A percentile compares a stretch with the other conserved stretches of the same genome.
These are phyloP conservation scores for Vaccinium corymbosum DNA, from an alignment of 148 eudicot species.

Conservation along the genomic window DNA sequence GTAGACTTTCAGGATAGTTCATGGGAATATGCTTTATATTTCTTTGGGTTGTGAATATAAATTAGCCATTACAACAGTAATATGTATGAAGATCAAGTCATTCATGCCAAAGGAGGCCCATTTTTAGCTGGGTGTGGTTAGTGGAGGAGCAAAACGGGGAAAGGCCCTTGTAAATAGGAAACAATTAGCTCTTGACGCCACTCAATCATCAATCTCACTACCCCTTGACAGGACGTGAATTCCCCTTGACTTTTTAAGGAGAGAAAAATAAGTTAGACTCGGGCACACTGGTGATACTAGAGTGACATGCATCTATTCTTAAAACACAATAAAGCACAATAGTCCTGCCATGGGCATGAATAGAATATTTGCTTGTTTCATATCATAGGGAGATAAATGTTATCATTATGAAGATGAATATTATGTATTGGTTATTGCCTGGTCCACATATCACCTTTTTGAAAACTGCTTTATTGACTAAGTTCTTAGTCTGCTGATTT, in stretches of 20 bases:
- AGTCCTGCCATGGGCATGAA: not conserved
- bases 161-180: not conserved
- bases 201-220: not conserved
- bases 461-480: not conserved
- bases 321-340: not conserved
- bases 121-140: not conserved
- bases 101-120: not conserved
- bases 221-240: not conserved
- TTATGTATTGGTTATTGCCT: not conserved
- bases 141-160: not conserved
- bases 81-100: not conserved
- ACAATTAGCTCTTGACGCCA: not conserved
- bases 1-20: not conserved
- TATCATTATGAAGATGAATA: not conserved
- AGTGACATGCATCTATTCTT: not conserved
- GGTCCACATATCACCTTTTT: not conserved
- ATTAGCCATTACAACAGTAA: not conserved
- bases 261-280: not conserved
- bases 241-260: not conserved
- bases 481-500: not conserved
- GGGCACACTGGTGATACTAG: not conserved
- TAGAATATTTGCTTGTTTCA: not conserved
- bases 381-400: not conserved
- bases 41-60: not conserved
- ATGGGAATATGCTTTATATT: not conserved